phyloP scores from a whole-genome alignment of 345 rosid genomes.

The Conringia planisiliqua region DNA sequence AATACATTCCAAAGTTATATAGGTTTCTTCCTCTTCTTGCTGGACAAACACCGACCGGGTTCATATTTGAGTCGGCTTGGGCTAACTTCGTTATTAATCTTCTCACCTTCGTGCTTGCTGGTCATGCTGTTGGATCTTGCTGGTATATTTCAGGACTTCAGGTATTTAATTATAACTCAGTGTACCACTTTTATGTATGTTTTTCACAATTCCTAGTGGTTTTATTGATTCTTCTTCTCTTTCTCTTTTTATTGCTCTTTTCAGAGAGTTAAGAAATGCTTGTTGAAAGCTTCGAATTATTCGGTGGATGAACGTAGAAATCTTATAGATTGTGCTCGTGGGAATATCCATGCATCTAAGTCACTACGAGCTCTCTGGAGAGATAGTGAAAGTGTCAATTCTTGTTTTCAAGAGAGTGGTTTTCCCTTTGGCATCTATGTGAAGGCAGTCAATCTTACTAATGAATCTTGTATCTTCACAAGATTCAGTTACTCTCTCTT shows the following conservation, averaged over 20 bases:
- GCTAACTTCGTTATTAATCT: constrained; percentile 82
- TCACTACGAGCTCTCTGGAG: constrained; percentile 23
- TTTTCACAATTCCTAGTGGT: not conserved
- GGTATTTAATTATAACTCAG: constrained; percentile 32
- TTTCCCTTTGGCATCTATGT: constrained; percentile 60
- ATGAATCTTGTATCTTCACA: constrained; percentile 32
- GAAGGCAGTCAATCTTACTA: constrained; percentile 56
- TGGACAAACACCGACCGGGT: constrained; percentile 71
- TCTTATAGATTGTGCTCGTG: constrained; percentile 64
- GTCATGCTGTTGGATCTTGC: constrained; percentile 77
- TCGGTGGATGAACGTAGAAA: constrained; percentile 23
- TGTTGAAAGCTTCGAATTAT: constrained; percentile 20
- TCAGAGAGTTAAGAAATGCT: constrained; percentile 86
- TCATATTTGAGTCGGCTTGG: constrained; percentile 88
- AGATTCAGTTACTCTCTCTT: constrained; percentile 75
- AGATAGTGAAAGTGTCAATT: constrained; percentile 30
- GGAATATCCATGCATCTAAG: not conserved
- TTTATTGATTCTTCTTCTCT: not conserved
- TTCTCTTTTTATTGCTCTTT: not conserved
- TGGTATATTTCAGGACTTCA: constrained; percentile 90
- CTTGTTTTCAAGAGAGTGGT: constrained; percentile 45
- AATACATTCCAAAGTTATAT: constrained; percentile 68
- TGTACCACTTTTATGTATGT: not conserved
- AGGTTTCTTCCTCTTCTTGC: constrained; percentile 68
- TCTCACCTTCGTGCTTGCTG: constrained; percentile 66